Evolutionary conservation across 352 stramenopile genomes (phyloP).

Genomic region (Pythium plurisporium): DNA sequence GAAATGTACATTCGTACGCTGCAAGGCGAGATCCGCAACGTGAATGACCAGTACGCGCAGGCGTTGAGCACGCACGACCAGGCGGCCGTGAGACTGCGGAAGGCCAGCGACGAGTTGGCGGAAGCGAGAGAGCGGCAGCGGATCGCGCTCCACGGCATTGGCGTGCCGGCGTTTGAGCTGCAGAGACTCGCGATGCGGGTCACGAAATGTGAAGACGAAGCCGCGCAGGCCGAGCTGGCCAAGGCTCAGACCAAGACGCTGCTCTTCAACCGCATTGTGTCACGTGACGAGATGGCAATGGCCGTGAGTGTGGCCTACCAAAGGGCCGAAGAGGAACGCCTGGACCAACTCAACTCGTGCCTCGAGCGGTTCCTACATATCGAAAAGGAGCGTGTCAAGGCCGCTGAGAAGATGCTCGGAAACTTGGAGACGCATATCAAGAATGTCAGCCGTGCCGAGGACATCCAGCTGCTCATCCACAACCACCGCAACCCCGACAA

Average conservation of each 20-base stretch:
- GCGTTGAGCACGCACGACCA: constrained; percentile 37
- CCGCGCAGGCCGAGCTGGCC: constrained; percentile 46
- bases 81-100: constrained; percentile 31
- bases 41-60: constrained; percentile 63
- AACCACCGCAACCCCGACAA: constrained; percentile 82
- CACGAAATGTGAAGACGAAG: constrained; percentile 55
- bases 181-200: constrained; percentile 63
- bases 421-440: constrained; percentile 56
- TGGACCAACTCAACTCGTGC: constrained; percentile 72
- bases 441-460: constrained; percentile 61
- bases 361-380: constrained; percentile 69
- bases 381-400: constrained; percentile 68
- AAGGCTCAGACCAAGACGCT: constrained; percentile 64
- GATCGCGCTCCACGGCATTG: constrained; percentile 69
- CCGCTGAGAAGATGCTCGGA: constrained; percentile 51
- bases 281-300: constrained; percentile 88
- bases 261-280: constrained; percentile 78
- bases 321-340: constrained; percentile 74
- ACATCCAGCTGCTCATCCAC: constrained; percentile 83
- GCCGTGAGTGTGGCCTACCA: constrained; percentile 84
- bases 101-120: constrained; percentile 35
- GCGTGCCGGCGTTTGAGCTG: constrained; percentile 78
- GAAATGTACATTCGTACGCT: constrained; percentile 79
- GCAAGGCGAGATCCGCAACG: constrained; percentile 67
- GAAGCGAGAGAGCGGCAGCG: constrained; percentile 61